Percentiles rank a stretch among this genome's conserved stretches.
Conservation (phyloP, 2,329 filamentous ascomycete genomes). For the Alternaria panax region DNA sequence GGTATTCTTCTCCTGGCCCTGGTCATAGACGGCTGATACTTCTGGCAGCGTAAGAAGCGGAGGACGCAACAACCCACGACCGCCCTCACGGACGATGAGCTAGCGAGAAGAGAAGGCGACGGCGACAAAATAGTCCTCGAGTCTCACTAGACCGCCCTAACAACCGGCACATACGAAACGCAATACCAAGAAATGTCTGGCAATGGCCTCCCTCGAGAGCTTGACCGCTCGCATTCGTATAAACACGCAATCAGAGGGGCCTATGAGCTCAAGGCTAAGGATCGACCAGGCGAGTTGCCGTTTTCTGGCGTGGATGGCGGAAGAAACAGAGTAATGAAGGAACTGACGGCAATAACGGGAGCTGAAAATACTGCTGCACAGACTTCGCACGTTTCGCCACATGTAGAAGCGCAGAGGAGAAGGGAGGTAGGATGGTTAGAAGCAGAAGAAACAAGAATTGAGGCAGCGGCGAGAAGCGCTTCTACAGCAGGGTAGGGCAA, state of each 20-base stretch:
- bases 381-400: neutral
- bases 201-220: neutral
- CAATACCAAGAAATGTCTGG: neutral
- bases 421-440: constrained; percentile 18
- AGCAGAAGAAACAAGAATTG: constrained; percentile 15
- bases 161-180: neutral
- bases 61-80: neutral
- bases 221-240: neutral
- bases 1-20: neutral
- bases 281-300: neutral
- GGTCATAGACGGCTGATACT: neutral
- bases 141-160: rapidly evolving
- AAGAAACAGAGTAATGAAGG: neutral
- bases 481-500: neutral
- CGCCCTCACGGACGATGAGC: neutral
- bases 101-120: neutral
- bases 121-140: neutral
- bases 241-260: rapidly evolving
- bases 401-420: constrained; percentile 9
- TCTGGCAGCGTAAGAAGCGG: neutral
- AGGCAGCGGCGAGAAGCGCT: constrained; percentile 10
- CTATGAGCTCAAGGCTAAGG: neutral
- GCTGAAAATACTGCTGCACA: neutral
- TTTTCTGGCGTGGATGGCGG: neutral
- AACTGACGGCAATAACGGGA: too few species aligned